Evolutionary conservation across 108 stramenopile species (phyloP).

Genomic region (Bacterosira constricta): DNA sequence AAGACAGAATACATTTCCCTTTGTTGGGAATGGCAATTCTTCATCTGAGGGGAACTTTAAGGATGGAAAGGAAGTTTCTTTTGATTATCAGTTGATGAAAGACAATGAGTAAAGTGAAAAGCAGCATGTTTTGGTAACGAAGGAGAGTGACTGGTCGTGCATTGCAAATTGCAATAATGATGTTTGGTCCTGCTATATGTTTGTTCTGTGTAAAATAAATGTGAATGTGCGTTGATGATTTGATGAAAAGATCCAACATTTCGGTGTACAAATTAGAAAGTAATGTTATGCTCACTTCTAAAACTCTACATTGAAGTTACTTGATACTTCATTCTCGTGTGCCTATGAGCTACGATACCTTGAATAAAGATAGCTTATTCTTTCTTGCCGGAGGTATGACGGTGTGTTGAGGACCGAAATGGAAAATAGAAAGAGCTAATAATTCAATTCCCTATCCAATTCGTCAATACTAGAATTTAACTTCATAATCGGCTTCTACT

Average conservation of each 20-base stretch:
- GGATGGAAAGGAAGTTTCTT: background rate
- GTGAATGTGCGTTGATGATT: background rate
- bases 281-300: background rate
- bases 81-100: slow-evolving; percentile 12
- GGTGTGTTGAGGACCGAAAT: too few relatives aligned
- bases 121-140: background rate
- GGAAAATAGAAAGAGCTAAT: too few relatives aligned
- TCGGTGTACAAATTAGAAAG: background rate
- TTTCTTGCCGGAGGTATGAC: too few relatives aligned
- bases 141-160: background rate
- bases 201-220: background rate
- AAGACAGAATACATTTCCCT: slow-evolving; percentile 5
- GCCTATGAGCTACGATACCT: too few relatives aligned
- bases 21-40: background rate
- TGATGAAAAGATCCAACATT: background rate
- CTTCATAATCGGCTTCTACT: too few relatives aligned
- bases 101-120: background rate
- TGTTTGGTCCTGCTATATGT: background rate
- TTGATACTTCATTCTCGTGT: too few relatives aligned
- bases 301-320: background rate
- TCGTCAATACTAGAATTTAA: too few relatives aligned
- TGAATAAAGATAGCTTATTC: too few relatives aligned
- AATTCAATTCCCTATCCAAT: too few relatives aligned
- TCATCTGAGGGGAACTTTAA: background rate
- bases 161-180: background rate